Conservation (phyloP, 768 basidiomycete genomes). For the Serendipita sp. region DNA sequence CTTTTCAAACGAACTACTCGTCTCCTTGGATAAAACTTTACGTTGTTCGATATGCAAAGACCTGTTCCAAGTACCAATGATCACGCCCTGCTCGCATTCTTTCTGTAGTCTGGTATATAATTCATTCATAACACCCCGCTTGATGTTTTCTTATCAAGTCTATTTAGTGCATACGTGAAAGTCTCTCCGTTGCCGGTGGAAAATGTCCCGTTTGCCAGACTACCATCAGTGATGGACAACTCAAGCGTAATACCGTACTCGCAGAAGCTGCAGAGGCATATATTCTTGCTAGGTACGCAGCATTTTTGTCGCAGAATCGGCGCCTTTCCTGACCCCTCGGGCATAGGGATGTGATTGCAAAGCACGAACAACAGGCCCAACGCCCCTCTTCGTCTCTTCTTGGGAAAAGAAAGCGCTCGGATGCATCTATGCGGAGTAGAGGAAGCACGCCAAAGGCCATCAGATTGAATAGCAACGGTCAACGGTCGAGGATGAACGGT, state of each 20-base stretch:
- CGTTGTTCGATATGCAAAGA: constrained; percentile 3
- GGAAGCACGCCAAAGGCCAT: not conserved
- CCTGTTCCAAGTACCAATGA: not conserved
- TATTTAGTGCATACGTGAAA: constrained; percentile 1
- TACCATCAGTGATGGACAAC: not conserved
- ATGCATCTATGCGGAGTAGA: not conserved
- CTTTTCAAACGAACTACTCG: not conserved
- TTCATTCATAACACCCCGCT: not conserved
- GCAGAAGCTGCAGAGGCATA: not conserved
- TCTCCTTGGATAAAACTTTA: not conserved
- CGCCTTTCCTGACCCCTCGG: not conserved
- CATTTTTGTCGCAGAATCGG: not conserved
- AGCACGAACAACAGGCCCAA: not conserved
- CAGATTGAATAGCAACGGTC: not conserved
- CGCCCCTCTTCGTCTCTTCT: not conserved
- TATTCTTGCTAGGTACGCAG: not conserved
- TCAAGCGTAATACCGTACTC: constrained; percentile 3
- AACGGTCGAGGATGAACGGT: not conserved
- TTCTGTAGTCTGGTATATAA: constrained; percentile 4
- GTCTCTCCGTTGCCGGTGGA: not conserved
- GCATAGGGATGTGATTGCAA: not conserved
- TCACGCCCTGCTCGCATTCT: constrained; percentile 1
- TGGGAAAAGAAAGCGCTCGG: not conserved
- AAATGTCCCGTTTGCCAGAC: constrained; percentile 4
- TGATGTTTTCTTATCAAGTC: not conserved